Base-by-base conservation (phyloP, 208 protist genomes). In the Novymonas esmeraldas region DNA sequence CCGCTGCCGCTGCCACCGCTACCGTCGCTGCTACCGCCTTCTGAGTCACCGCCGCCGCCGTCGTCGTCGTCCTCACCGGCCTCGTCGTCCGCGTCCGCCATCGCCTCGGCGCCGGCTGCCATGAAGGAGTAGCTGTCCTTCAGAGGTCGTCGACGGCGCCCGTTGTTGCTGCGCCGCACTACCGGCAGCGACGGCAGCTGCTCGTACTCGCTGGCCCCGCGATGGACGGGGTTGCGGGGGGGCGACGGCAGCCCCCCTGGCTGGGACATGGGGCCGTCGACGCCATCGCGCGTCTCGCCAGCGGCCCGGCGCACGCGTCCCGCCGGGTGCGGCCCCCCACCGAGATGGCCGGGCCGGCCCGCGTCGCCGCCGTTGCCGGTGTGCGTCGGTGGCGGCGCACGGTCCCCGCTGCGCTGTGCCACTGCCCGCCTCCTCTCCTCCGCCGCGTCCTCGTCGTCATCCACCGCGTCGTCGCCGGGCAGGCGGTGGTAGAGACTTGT, bases 1-100 rank as follows among this genome's bases (percentile, higher is more conserved):
- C 33, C 46, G 22, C 62, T 76, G 61, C 57, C 33, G 39, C 46
- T 54, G 58, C 24, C 39, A 11, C 13, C 29, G 29, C 38, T 54
- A 16, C 60, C 42, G 34, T 59, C 28, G 51, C 54, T 36, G 4
- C 38, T 34, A 5, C 34, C 50, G 26, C 42, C 50, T 7, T 76
- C 64, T 11, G 5, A 5, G 7, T 14, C 36, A 11, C 11, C 36
- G 36, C 36, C 36, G 36, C 36, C 26, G 14, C 46, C 56, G 20
- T 34, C 31, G 56, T 33, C 24, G 36, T 28, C 22, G 51, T 56
- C 49, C 13, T 56, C 65, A 13, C 14, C 39, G n/a, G 18, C 38
- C 20, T 70, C 60, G 4, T 67, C 61, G 13, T 61, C 62, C 14
- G 48, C 64, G 3, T 45, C 44, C 11, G 34, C 11, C 16, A 26